A percentile compares a stretch with the other conserved stretches of the same genome.
phyloP scores from a whole-genome alignment of 2,329 filamentous ascomycete genomes.

The Emergomyces pasteurianus region DNA sequence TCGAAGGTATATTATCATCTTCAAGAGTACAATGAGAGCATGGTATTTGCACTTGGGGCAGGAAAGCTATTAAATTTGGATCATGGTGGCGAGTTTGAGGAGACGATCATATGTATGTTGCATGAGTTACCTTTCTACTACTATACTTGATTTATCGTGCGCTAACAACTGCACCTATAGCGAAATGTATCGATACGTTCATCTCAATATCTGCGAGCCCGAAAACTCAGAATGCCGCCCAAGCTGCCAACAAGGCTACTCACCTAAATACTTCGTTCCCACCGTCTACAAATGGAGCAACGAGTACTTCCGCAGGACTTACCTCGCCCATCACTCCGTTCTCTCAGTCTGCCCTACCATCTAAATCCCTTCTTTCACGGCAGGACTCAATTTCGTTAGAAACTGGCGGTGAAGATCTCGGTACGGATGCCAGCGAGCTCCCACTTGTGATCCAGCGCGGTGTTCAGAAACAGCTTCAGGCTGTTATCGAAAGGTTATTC shows the following conservation, averaged over 20 bases:
- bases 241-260: constrained; percentile 41
- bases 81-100: constrained; percentile 85
- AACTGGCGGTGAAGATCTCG: constrained; percentile 44
- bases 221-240: constrained; percentile 40
- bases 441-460: constrained; percentile 58
- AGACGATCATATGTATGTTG: constrained; percentile 76
- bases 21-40: constrained; percentile 97
- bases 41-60: constrained; percentile 91
- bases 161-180: constrained; percentile 23
- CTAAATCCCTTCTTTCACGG: constrained; percentile 88
- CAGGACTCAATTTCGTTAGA: constrained; percentile 53
- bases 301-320: constrained; percentile 53
- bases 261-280: constrained; percentile 73
- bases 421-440: constrained; percentile 42
- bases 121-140: background rate
- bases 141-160: background rate
- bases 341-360: constrained; percentile 82
- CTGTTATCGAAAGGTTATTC: constrained; percentile 79
- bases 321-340: constrained; percentile 89
- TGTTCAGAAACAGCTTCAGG: constrained; percentile 68
- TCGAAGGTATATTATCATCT: constrained; percentile 99
- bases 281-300: constrained; percentile 50
- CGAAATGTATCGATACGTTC: constrained; percentile 96
- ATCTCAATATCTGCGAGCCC: constrained; percentile 63
- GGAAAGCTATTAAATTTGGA: constrained; percentile 93